phyloP scores from a whole-genome alignment of 2,329 filamentous ascomycete species.

The Aureobasidium sp. region DNA sequence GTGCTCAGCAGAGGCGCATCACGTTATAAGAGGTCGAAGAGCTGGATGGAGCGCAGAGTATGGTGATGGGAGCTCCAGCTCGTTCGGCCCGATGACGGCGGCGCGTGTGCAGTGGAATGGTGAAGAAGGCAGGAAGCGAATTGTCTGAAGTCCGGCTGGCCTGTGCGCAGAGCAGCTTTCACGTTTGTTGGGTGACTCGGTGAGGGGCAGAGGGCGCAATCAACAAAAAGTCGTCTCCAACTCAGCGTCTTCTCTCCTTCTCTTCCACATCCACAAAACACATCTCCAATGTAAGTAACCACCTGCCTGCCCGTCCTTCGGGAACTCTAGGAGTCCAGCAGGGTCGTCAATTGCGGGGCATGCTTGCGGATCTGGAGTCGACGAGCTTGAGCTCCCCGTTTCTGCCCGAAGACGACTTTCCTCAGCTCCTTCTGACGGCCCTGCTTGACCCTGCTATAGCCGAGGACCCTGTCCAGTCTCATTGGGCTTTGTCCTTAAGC shows the following conservation, averaged over 20 bases:
- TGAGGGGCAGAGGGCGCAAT: constrained; percentile 11
- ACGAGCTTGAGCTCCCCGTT: constrained; percentile 6
- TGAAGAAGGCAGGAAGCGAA: neutral
- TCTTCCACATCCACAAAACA: constrained; percentile 9
- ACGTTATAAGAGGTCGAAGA: neutral
- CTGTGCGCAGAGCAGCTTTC: constrained; percentile 6
- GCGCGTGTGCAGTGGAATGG: neutral
- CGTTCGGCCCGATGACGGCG: constrained; percentile 12
- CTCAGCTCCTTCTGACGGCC: neutral
- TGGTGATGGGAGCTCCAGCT: neutral
- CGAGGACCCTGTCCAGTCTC: neutral
- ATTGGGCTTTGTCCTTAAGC: neutral
- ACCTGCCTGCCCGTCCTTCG: neutral
- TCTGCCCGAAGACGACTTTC: constrained; percentile 6
- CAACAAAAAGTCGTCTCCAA: constrained; percentile 9
- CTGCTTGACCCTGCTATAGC: constrained; percentile 13
- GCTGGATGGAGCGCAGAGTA: neutral
- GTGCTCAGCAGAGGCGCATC: neutral
- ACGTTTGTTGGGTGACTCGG: constrained; percentile 12
- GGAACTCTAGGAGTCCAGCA: constrained; percentile 10
- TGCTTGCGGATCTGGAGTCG: neutral
- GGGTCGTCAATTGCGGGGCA: constrained; percentile 9
- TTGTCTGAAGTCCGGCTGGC: neutral
- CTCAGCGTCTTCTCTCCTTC: neutral
- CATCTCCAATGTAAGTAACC: neutral